Evolutionary conservation across 306 rosid species (phyloP).

Genomic region (Prunus kanzakura): DNA sequence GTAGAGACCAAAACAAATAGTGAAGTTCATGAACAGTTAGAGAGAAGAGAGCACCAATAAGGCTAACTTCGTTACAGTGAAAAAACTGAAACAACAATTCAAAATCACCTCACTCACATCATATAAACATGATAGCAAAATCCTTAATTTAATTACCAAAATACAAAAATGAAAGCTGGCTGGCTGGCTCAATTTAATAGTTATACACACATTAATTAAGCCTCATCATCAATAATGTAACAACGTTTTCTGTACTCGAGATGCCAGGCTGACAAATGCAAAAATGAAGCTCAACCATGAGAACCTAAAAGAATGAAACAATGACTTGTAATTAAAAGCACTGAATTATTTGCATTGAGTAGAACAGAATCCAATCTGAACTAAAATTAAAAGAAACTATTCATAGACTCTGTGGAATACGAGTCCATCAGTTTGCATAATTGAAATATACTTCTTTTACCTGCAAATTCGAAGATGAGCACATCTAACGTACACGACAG

Average conservation of each 20-base stretch:
- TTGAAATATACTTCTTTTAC: constrained; percentile 34
- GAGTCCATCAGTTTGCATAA: constrained; percentile 11
- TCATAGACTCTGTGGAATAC: background rate
- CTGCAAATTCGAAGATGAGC: constrained; percentile 38
- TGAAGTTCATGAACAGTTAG: background rate
- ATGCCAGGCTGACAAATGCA: too few relatives aligned
- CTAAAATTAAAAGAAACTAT: background rate
- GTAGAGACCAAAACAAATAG: background rate
- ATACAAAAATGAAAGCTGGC: background rate
- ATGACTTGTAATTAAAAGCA: too few relatives aligned
- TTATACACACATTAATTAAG: background rate
- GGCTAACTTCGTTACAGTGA: too few relatives aligned
- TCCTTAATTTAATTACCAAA: background rate
- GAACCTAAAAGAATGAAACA: too few relatives aligned
- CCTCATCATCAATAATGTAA: background rate
- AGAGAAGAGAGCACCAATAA: too few relatives aligned
- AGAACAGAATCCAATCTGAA: too few relatives aligned
- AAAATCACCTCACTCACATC: background rate
- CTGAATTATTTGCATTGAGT: too few relatives aligned
- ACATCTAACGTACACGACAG: constrained; percentile 36
- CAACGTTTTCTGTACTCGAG: too few relatives aligned
- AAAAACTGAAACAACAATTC: too few relatives aligned
- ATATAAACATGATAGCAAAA: background rate
- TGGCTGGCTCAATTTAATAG: background rate
- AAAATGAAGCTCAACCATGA: too few relatives aligned